Conservation (phyloP, 1,284 basidiomycete genomes). For the Microbotryum violaceum region DNA sequence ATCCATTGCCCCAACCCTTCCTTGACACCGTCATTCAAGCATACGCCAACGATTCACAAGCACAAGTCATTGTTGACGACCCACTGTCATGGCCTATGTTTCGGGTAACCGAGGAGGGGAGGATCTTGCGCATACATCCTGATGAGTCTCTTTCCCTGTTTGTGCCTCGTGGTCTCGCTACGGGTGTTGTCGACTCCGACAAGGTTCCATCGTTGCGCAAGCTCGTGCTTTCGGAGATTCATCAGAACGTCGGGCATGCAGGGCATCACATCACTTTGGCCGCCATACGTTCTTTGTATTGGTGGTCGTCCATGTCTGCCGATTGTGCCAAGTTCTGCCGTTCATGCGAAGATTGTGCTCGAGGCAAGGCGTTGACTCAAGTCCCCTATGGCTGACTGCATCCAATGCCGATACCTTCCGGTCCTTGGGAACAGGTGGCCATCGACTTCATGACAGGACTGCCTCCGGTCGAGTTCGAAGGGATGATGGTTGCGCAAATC, state of each 20-base stretch:
- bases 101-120: too few relatives aligned
- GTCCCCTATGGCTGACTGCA: constrained; percentile 40
- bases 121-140: too few relatives aligned
- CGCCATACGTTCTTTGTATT: constrained; percentile 39
- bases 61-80: too few relatives aligned
- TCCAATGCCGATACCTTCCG: constrained; percentile 37
- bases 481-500: neutral
- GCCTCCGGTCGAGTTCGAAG: neutral
- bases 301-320: constrained; percentile 41
- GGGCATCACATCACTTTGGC: constrained; percentile 39
- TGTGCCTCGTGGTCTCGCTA: neutral
- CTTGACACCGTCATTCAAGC: too few relatives aligned
- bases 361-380: constrained; percentile 16
- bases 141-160: too few relatives aligned
- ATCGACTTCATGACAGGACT: constrained; percentile 42
- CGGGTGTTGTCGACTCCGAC: constrained; percentile 28
- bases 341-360: constrained; percentile 38
- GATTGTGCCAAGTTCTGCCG: constrained; percentile 37
- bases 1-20: too few relatives aligned
- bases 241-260: constrained; percentile 32
- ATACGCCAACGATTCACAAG: too few relatives aligned
- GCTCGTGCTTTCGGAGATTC: neutral
- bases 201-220: constrained; percentile 40
- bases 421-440: constrained; percentile 44
- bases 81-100: too few relatives aligned